A percentile compares a stretch with the other conserved stretches of the same genome.
These are phyloP conservation scores for Sarocladiaceae sp. DNA, from an alignment of 2,329 filamentous ascomycete species.

Conservation along the genomic window DNA sequence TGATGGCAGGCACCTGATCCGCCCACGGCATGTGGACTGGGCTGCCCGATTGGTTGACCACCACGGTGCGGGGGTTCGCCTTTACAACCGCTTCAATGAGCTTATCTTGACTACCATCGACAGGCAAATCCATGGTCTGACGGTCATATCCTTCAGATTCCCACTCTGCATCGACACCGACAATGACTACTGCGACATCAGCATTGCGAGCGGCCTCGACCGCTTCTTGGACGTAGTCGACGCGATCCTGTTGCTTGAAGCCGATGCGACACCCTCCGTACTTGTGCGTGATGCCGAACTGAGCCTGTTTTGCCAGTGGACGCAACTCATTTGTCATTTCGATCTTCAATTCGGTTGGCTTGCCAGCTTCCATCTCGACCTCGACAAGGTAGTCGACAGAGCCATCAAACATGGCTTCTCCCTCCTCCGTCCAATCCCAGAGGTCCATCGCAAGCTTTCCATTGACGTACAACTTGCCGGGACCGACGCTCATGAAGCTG, in stretches of 20 bases:
- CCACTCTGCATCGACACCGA: conserved; percentile 70
- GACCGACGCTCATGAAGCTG: conserved; percentile 64
- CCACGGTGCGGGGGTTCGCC: conserved; percentile 61
- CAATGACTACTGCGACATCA: conserved; percentile 64
- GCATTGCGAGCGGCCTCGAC: conserved; percentile 56
- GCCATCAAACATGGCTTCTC: conserved; percentile 68
- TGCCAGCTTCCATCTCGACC: conserved; percentile 53
- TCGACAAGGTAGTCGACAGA: conserved; percentile 61
- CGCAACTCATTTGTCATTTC: conserved; percentile 58
- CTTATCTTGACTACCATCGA: conserved; percentile 44
- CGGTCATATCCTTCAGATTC: conserved; percentile 72
- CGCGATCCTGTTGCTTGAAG: conserved; percentile 61
- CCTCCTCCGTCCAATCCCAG: conserved; percentile 66
- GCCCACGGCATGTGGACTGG: conserved; percentile 69
- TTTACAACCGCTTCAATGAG: conserved; percentile 58
- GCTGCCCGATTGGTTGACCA: conserved; percentile 67
- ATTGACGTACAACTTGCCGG: conserved; percentile 57
- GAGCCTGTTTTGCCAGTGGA: conserved; percentile 55
- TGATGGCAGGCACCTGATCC: conserved; percentile 57
- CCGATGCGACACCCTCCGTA: conserved; percentile 70
- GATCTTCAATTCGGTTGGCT: conserved; percentile 56
- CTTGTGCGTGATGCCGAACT: conserved; percentile 54
- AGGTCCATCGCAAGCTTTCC: conserved; percentile 58
- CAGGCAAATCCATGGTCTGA: conserved; percentile 68
- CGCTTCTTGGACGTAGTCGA: conserved; percentile 60